Evolutionary conservation across 257 asterid species (phyloP), one percentile per base, ranked within the genome.

Genomic region (Plectranthus barbatus): DNA sequence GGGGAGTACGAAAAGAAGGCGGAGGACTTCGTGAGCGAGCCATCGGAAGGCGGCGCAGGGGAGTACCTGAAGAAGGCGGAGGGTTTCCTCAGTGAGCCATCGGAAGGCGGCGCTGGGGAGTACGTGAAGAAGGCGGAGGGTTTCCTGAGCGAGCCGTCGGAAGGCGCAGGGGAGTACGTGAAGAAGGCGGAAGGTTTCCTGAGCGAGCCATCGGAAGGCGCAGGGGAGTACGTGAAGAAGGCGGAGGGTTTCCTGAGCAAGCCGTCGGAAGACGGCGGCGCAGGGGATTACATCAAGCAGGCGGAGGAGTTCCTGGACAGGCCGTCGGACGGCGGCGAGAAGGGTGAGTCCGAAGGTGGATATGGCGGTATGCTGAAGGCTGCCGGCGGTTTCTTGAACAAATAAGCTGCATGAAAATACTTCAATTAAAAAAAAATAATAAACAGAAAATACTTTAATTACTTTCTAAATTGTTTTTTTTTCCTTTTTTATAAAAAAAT

Each of bases 351-450:
- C 1, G 80, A 64, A 12, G 73, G 84, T 4, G 83, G 85, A 23
- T 71, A 40, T 13, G 86, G 84, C 9, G 79, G 67, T 23, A 34
- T 72, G 68, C 17, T 71, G 62, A 78, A 76, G 68, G 70, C 67
- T 69, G 85, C 90, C 5, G 84, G 84, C 36, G 80, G 77, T 24
- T 82, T 84, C 70, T 56, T 87, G 51, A 77, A 77, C 70, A 77
- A 84, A 37, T 57, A 56, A 44, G 4, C 9, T 6, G 10, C n/a
- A n/a, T n/a, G n/a, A n/a, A n/a, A n/a, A n/a, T n/a, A n/a, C n/a
- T n/a, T n/a, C n/a, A n/a, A n/a, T n/a, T n/a, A n/a, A n/a, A n/a
- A n/a, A n/a, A n/a, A n/a, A n/a, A n/a, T n/a, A n/a, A 3, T 37
- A 5, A 54, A 17, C n/a, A 1, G 2, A 40, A 40, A 13, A 13